Conservation (phyloP, 371 early-diverging fungal genomes). For the Smittium culicis region DNA sequence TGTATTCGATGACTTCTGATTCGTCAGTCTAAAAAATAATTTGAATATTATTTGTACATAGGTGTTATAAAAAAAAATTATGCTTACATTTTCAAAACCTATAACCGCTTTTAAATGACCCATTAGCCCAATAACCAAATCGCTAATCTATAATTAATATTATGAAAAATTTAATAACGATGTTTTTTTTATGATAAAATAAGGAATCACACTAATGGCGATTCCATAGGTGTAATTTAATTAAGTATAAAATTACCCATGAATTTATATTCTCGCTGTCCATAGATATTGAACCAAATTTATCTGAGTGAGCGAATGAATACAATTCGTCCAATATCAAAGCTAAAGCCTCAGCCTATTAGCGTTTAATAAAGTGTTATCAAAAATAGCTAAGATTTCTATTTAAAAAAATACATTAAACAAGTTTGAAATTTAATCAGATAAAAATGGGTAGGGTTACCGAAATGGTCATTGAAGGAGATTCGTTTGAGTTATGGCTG, state of each 20-base stretch:
- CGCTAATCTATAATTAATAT: not conserved
- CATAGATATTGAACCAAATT: no score
- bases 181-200: no score
- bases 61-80: no score
- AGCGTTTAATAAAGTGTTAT: not conserved
- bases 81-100: not conserved
- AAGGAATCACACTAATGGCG: no score
- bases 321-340: not conserved
- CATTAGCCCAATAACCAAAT: not conserved
- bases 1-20: not conserved
- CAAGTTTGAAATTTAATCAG: not conserved
- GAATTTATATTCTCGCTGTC: no score
- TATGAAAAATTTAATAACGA: no score
- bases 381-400: no score
- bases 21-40: not conserved
- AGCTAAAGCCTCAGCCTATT: not conserved
- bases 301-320: no score
- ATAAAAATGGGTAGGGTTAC: not conserved
- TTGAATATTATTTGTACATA: not conserved
- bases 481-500: not conserved
- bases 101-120: not conserved
- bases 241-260: no score
- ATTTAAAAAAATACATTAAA: not conserved
- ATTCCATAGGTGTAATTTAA: no score
- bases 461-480: not conserved